A percentile compares a stretch with the other conserved stretches of the same genome.
These are phyloP conservation scores for Spathaspora arborariae DNA, from an alignment of 805 yeast genomes.

Conservation along the genomic window DNA sequence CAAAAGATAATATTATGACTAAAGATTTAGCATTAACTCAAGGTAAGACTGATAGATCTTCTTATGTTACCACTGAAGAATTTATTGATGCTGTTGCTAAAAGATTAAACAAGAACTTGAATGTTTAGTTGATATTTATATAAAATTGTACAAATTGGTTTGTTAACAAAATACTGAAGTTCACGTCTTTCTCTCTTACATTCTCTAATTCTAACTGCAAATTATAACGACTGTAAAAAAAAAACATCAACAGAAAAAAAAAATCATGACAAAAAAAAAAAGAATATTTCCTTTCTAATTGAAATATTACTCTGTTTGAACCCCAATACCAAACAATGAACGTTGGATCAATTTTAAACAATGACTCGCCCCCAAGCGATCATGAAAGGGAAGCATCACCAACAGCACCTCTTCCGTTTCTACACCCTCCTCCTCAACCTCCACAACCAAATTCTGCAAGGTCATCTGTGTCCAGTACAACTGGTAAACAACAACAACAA, in stretches of 20 bases:
- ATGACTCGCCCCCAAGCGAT: slow-evolving; percentile 28
- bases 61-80: slow-evolving; percentile 89
- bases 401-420: background rate
- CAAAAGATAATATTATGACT: slow-evolving; percentile 84
- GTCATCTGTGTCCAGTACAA: slow-evolving; percentile 4
- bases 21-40: slow-evolving; percentile 90
- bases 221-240: background rate
- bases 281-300: background rate
- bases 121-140: background rate
- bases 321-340: slow-evolving; percentile 30
- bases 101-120: slow-evolving; percentile 46
- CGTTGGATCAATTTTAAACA: slow-evolving; percentile 36
- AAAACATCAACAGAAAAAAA: background rate
- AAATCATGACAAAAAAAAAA: background rate
- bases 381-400: slow-evolving; percentile 2
- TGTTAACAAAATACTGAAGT: too few relatives aligned
- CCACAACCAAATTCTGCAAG: background rate
- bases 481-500: slow-evolving; percentile 5
- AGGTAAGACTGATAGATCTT: slow-evolving; percentile 78
- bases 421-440: background rate
- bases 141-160: too few relatives aligned
- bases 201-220: too few relatives aligned
- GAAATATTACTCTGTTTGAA: too few relatives aligned
- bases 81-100: slow-evolving; percentile 78
- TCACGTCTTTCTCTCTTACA: background rate